Evolutionary conservation across 768 basidiomycete genomes (phyloP).

Genomic region (Tremella yokohamensis): DNA sequence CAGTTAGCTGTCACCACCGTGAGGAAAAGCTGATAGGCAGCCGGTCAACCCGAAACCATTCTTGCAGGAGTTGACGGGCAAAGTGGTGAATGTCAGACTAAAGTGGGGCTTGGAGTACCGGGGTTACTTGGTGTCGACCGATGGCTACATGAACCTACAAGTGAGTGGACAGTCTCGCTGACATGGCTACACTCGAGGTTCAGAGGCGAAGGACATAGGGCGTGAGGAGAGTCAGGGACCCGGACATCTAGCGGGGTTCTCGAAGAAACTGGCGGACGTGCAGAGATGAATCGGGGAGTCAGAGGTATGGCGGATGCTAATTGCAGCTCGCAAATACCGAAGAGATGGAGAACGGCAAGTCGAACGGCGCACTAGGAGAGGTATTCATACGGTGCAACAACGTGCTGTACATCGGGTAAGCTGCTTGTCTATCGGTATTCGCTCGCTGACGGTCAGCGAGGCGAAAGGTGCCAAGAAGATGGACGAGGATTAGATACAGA

Average conservation of each 20-base stretch:
- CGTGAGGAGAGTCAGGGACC: neutral
- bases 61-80: constrained; percentile 95
- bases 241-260: neutral
- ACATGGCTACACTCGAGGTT: neutral
- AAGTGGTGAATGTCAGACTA: constrained; percentile 87
- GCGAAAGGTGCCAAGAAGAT: constrained; percentile 31
- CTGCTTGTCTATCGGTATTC: constrained; percentile 7
- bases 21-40: constrained; percentile 12
- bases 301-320: neutral
- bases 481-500: constrained; percentile 29
- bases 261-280: neutral
- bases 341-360: constrained; percentile 93
- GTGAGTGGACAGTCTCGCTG: constrained; percentile 54
- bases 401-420: constrained; percentile 72
- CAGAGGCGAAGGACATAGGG: neutral
- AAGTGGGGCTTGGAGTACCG: constrained; percentile 99
- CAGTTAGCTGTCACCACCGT: neutral
- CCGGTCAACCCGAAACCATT: constrained; percentile 99
- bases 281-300: neutral
- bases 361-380: constrained; percentile 94
- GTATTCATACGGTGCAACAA: constrained; percentile 97
- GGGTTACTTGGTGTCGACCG: constrained; percentile 96
- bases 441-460: constrained; percentile 19
- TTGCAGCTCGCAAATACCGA: constrained; percentile 93
- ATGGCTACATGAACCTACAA: constrained; percentile 99